Conservation (phyloP, 169 alveolate species). For the Plasmodium ovale region DNA sequence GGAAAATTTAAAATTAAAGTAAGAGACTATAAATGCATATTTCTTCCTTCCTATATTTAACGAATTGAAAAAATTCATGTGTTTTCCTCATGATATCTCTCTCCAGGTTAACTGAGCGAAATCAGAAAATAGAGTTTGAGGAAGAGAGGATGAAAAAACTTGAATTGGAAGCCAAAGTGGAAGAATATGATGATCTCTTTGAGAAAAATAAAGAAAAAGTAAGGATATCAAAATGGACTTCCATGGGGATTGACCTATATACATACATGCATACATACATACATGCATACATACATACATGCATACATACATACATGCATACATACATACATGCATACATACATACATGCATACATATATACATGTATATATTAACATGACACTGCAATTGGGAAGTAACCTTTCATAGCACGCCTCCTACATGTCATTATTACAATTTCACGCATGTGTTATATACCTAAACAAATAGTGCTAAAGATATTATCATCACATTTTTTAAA, state of each 20-base stretch:
- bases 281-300: neutral
- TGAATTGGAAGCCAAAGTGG: conserved; percentile 64
- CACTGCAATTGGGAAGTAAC: too few relatives aligned
- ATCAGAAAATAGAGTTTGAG: conserved; percentile 69
- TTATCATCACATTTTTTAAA: neutral
- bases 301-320: neutral
- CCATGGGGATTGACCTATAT: neutral
- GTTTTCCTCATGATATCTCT: neutral
- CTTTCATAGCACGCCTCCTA: too few relatives aligned
- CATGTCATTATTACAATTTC: too few relatives aligned
- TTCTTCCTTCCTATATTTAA: too few relatives aligned
- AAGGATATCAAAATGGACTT: neutral
- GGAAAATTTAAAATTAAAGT: conserved; percentile 66
- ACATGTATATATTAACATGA: too few relatives aligned
- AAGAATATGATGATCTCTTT: conserved; percentile 48
- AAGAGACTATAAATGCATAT: neutral
- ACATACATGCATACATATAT: too few relatives aligned
- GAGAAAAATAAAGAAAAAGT: conserved; percentile 68
- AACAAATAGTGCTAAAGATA: neutral
- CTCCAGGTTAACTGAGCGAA: conserved; percentile 41
- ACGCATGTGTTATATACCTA: neutral
- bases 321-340: neutral
- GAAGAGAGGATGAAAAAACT: conserved; percentile 53
- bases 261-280: neutral
- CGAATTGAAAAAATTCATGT: too few relatives aligned